These are phyloP conservation scores for Populus simonii DNA, from an alignment of 345 rosid species.

Conservation along the genomic window DNA sequence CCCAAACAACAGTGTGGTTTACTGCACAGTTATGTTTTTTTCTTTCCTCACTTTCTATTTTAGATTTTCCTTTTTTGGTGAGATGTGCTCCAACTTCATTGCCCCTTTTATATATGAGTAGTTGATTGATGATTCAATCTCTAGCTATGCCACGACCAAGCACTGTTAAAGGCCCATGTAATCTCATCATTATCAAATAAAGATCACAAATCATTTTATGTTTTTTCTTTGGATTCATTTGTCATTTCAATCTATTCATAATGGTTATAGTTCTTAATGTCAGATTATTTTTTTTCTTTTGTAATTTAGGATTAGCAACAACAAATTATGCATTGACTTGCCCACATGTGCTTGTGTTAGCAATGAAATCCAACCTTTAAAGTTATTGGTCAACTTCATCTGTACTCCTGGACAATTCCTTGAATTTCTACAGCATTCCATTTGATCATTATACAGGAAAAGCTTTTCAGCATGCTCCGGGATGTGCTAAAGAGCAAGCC, in stretches of 20 bases:
- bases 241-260: neutral
- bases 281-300: neutral
- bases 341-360: no score
- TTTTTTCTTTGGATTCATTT: no score
- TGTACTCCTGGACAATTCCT: neutral
- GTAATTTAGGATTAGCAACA: neutral
- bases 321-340: neutral
- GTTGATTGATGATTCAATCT: neutral
- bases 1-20: neutral
- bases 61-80: neutral
- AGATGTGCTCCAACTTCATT: neutral
- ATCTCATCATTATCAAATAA: no score
- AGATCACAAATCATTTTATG: no score
- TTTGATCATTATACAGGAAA: conserved; percentile 49
- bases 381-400: neutral
- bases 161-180: no score
- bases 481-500: conserved; percentile 63
- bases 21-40: neutral
- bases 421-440: neutral
- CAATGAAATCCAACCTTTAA: neutral
- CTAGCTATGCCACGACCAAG: no score
- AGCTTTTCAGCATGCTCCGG: conserved; percentile 89
- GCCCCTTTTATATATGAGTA: neutral
- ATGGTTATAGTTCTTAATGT: neutral
- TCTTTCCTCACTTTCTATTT: neutral